Conservation (phyloP, 306 rosid genomes). For the Cucumis melo region DNA sequence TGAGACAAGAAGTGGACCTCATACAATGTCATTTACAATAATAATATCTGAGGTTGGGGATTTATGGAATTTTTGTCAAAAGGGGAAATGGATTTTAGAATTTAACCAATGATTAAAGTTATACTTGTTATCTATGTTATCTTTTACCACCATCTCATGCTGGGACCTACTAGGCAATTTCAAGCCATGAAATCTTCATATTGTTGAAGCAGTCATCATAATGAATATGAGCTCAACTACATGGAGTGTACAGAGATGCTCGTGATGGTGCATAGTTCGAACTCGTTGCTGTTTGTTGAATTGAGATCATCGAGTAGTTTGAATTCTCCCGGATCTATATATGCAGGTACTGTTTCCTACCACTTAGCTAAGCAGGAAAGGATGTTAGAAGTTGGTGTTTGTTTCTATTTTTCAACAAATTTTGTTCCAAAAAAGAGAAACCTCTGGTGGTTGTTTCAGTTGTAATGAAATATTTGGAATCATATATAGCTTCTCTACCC, state of each 20-base stretch:
- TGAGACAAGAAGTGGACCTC: constrained; percentile 8
- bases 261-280: background rate
- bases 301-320: background rate
- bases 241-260: background rate
- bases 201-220: background rate
- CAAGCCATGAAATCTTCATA: background rate
- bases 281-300: background rate
- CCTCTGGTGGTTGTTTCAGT: background rate
- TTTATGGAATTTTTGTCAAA: background rate
- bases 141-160: background rate
- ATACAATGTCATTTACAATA: background rate
- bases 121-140: background rate
- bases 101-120: background rate
- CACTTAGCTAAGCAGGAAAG: background rate
- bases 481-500: background rate
- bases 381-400: background rate
- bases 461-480: background rate
- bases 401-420: background rate
- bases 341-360: background rate
- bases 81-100: background rate
- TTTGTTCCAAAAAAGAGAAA: background rate
- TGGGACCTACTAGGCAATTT: background rate
- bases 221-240: background rate
- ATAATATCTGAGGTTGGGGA: background rate
- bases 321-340: background rate